Evolutionary conservation across 306 rosid species (phyloP).

Genomic region (Rosa chinensis): DNA sequence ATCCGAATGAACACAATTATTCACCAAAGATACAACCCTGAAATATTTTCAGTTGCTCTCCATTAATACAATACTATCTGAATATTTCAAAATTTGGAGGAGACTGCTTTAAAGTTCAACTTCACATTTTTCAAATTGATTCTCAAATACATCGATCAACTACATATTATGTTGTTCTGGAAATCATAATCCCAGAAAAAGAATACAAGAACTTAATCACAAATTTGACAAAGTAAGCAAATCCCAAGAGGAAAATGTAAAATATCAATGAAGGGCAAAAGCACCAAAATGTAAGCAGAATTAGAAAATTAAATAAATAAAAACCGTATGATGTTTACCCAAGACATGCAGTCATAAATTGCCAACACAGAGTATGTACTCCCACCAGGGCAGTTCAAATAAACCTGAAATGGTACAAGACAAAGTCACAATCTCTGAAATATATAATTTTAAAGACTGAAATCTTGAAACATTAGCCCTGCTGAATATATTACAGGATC

Average conservation of each 20-base stretch:
- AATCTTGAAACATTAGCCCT: conserved; percentile 5
- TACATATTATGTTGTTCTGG: background rate
- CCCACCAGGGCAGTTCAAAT: conserved; percentile 96
- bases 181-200: background rate
- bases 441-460: background rate
- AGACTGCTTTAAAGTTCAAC: background rate
- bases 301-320: background rate
- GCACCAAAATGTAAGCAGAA: conserved; percentile 4
- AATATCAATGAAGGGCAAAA: background rate
- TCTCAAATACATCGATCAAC: background rate
- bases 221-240: background rate
- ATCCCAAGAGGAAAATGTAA: background rate
- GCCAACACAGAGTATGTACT: conserved; percentile 90
- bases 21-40: background rate
- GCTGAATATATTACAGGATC: conserved; percentile 10
- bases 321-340: conserved; percentile 58
- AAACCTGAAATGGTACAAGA: conserved; percentile 53
- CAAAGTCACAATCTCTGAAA: conserved; percentile 6
- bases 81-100: background rate
- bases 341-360: conserved; percentile 98
- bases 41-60: background rate
- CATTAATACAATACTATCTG: background rate
- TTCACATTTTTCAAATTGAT: background rate
- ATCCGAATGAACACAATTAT: background rate
- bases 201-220: background rate